Conservation (phyloP, 164 flowering plant genomes). For the Dillenia turbinata region DNA sequence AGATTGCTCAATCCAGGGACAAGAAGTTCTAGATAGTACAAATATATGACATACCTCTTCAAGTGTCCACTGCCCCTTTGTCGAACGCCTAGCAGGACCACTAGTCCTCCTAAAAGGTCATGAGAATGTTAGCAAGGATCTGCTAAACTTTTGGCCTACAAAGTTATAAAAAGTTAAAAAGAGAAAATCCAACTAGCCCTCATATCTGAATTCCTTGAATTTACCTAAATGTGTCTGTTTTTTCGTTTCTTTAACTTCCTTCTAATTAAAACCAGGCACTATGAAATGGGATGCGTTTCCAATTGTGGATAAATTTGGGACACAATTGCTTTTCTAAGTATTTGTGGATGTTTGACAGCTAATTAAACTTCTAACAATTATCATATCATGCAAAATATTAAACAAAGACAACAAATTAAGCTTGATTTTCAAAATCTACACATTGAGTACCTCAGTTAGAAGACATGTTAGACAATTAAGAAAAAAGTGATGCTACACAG, state of each 20-base stretch:
- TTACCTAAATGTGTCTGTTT: background rate
- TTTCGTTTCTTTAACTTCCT: too few species aligned
- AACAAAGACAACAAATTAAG: too few species aligned
- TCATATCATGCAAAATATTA: too few species aligned
- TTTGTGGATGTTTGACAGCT: too few species aligned
- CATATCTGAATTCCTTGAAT: background rate
- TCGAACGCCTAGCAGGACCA: constrained; percentile 97
- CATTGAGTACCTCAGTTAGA: too few species aligned
- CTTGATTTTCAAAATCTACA: too few species aligned
- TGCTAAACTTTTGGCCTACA: too few species aligned
- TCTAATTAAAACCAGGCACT: too few species aligned
- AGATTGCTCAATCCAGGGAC: background rate
- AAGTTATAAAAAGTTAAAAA: background rate
- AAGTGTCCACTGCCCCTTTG: constrained; percentile 96
- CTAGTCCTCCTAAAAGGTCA: constrained; percentile 70
- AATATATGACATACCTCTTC: constrained; percentile 61
- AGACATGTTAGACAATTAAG: background rate
- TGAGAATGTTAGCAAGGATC: background rate
- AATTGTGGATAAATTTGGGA: too few species aligned
- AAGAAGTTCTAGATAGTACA: background rate
- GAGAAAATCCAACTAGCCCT: background rate
- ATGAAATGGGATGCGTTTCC: too few species aligned
- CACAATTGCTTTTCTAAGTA: too few species aligned
- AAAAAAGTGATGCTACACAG: background rate
- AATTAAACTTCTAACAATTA: too few species aligned